Evolutionary conservation across 2,329 filamentous ascomycete species (phyloP).

Genomic region (Zopfia rhizophila): DNA sequence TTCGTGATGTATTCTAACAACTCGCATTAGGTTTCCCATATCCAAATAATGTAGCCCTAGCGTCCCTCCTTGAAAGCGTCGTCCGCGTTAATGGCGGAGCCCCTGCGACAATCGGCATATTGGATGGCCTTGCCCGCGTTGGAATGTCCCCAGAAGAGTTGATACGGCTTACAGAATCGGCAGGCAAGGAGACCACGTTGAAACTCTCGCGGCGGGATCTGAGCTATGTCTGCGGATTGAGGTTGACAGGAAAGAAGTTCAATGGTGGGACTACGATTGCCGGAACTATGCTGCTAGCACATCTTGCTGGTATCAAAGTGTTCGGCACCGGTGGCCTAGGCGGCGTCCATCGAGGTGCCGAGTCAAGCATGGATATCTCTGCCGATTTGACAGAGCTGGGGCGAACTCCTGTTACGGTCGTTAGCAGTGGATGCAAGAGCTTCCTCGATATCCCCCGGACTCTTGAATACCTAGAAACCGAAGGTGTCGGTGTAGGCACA

Average conservation of each 20-base stretch:
- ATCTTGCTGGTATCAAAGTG: slow-evolving; percentile 86
- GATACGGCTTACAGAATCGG: slow-evolving; percentile 71
- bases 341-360: slow-evolving; percentile 89
- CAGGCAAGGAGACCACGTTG: slow-evolving; percentile 73
- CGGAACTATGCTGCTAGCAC: slow-evolving; percentile 89
- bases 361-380: slow-evolving; percentile 90
- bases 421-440: slow-evolving; percentile 93
- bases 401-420: slow-evolving; percentile 85
- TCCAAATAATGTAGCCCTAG: slow-evolving; percentile 78
- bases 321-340: slow-evolving; percentile 96
- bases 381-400: slow-evolving; percentile 95
- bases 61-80: slow-evolving; percentile 81
- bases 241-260: slow-evolving; percentile 72
- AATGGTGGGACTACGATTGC: slow-evolving; percentile 94
- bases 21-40: slow-evolving; percentile 70
- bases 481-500: slow-evolving; percentile 84
- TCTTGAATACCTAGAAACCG: slow-evolving; percentile 79
- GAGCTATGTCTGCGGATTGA: slow-evolving; percentile 80
- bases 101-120: slow-evolving; percentile 89
- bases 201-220: slow-evolving; percentile 92
- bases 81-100: slow-evolving; percentile 81
- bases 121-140: slow-evolving; percentile 84
- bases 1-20: not conserved
- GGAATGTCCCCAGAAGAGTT: slow-evolving; percentile 80
- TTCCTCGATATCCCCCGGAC: slow-evolving; percentile 93